Base-by-base conservation (phyloP, 1,139 yeast genomes). In the Yamadazyma pseudoaaseri region DNA sequence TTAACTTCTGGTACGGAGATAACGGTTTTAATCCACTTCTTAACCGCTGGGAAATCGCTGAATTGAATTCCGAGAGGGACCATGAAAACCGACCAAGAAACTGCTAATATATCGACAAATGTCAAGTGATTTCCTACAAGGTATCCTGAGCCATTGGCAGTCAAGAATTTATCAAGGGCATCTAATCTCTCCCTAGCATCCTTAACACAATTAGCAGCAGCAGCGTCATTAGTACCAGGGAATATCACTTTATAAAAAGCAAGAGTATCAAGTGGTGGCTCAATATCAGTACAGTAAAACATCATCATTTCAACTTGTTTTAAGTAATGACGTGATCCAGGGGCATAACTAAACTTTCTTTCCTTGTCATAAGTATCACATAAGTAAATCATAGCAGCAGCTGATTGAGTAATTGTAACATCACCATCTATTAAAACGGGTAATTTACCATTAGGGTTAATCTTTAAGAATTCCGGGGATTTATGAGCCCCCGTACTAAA, bases 191-290 rank as follows among this genome's bases (percentile, higher is more conserved):
- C 62, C 31, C 65, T 59, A 6, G 78, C 68, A 46, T 79, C 85
- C 62, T n/a, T 47, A 38, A 48, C 72, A 79, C 38, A 84, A 62
- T 21, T 67, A 57, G 34, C 71, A 67, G 11, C 67, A 84, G 45
- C 73, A 76, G 17, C 67, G 74, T 26, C 73, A 52, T 45, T 74
- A 65, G 36, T 69, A 81, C 0, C 60, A 54, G 3, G 81, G 76
- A 46, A 35, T 66, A 3, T 47, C 24, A 4, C 36, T 32, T 10
- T 18, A 18, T 49, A 76, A 79, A 50, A 73, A 79, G 41, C 57
- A 54, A 24, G 73, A 75, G 48, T 79, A 82, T 7, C 84, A 82
- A 43, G 70, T 76, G 69, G 73, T 73, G 84, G 83, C 16, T 82
- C 80, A 31, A 74, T 57, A 5, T 80, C 81, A 0, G 80, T 74